Base-by-base conservation (phyloP, 139 green algal genomes). In the Chlamydomonas urium region DNA sequence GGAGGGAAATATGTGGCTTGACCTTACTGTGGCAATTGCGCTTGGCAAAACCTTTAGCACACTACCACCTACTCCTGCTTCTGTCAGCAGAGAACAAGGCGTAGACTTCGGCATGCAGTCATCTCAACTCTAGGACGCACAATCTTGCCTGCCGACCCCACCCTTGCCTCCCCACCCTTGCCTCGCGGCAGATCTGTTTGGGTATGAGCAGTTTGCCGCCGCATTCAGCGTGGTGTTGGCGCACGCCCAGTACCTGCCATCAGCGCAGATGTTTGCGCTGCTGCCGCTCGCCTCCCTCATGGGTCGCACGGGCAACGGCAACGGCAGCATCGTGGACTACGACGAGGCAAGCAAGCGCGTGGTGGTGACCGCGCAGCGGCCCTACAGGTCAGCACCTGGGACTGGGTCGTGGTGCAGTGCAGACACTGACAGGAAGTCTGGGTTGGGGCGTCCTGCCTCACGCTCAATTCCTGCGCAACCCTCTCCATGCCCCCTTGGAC, bases 221-320 rank as follows among this genome's bases (percentile, higher is more conserved):
- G 86, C 87, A 19, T 94, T 99, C 75, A 83, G 77, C 4, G 92
- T 94, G 28, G 88, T 98, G 35, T 38, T 97, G 1, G 86, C 83
- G 0, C 66, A 82, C 32, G 83, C 90, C 0, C 48, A 78, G 5
- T 99, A 95, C 81, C 85, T 99, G 21, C 89, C 90, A 6, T 80
- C 84, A 24, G 94, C 91, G 4, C 61, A 86, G 38, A 92, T 88
- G 79, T 97, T 98, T 84, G 94, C 94, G 6, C 72, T 99, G 38
- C 79, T 97, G 77, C 93, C 93, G 1, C 24, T 93, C 14, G 69
- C 85, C 8, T 78, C 60, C 1, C 53, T 47, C 8, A 65, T 92
- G 38, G 42, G 45, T 0, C 81, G 85, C 65, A 91, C 88, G 0
- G 85, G 88, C 47, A 86, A 84, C 73, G 48, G 60, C 48, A 74